phyloP scores from a whole-genome alignment of 2,329 filamentous ascomycete species.

The Daldinia eschscholtzii region DNA sequence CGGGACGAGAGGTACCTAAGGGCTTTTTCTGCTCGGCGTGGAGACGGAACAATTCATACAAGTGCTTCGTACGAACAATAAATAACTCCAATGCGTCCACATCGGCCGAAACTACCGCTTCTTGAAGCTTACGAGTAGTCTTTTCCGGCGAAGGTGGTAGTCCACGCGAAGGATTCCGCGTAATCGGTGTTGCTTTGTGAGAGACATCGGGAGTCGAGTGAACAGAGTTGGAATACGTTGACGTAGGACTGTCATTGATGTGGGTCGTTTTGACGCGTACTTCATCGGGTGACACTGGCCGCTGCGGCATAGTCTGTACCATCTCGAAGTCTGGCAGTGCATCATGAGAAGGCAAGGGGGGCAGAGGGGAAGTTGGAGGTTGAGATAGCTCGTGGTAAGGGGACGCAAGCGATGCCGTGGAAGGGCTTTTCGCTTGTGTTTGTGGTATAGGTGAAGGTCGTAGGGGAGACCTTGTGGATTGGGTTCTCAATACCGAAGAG shows the following conservation, averaged over 20 bases:
- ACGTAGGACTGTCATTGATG: conserved; percentile 45
- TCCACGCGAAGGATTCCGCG: conserved; percentile 46
- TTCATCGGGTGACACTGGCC: conserved; percentile 47
- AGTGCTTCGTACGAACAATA: conserved; percentile 75
- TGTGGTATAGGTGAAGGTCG: conserved; percentile 40
- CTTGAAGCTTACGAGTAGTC: conserved; percentile 54
- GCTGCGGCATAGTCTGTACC: conserved; percentile 37
- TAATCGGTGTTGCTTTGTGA: conserved; percentile 48
- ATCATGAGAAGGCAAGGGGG: conserved; percentile 37
- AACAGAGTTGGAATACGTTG: conserved; percentile 46
- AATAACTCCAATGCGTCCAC: conserved; percentile 80
- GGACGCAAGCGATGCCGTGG: conserved; percentile 41
- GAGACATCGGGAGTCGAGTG: conserved; percentile 49
- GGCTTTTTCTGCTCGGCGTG: conserved; percentile 81
- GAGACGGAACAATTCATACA: conserved; percentile 80
- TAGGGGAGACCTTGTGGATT: conserved; percentile 48
- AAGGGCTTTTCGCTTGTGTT: conserved; percentile 37
- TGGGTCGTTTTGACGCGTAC: conserved; percentile 43
- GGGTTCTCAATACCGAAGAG: conserved; percentile 46
- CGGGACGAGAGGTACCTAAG: conserved; percentile 70
- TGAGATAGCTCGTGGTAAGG: conserved; percentile 29
- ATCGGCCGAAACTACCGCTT: conserved; percentile 60
- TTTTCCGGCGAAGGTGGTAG: conserved; percentile 46
- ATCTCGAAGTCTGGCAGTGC: conserved; percentile 43
- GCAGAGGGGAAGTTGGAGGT: conserved; percentile 35